Evolutionary conservation across 441 rosid genomes (phyloP), one percentile per base, ranked within the genome.

Genomic region (Dalechampia spathulata): DNA sequence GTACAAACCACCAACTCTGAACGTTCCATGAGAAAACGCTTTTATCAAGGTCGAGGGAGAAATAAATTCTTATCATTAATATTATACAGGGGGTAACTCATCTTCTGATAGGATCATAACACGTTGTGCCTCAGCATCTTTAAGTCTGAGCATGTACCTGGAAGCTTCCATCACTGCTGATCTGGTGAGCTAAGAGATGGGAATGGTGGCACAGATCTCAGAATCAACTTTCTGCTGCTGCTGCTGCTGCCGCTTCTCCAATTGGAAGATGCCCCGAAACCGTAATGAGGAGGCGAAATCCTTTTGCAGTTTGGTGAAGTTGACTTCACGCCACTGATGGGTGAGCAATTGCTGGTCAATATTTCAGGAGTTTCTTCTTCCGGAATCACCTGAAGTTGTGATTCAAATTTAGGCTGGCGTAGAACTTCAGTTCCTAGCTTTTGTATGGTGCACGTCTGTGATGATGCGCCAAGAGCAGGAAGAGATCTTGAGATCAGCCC

Each of bases 251-350:
- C 76, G 8, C 75, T 73, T 66, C 75, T 65, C 55, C 72, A 75
- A 53, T 66, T 68, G 36, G 85, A 74, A 38, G 82, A 79, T 44
- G 83, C 74, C 10, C 86, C 81, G 15, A 80, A 71, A 45, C 74
- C 83, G 12, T 55, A 58, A 57, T 79, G 78, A 47, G 94, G 94
- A 16, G 90, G 92, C 57, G 96, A 84, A 58, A 88, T 80, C 77
- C 90, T 83, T 75, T 80, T 86, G 71, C 86, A 57, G 73, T 86
- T 92, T 38, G 96, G 98, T 55, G 98, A 91, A 17, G 56, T 56
- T 11, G 85, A 77, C 71, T 86, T 88, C 59, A 80, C 51, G 15
- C 63, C 67, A 0, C 59, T 46, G 9, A 26, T 44, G 2, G 82
- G 75, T 41, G 82, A 66, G 50, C 63, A 40, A 49, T 49, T 67